Evolutionary conservation across 148 eudicot genomes (phyloP).

Genomic region (Rhododendron williamsianum): DNA sequence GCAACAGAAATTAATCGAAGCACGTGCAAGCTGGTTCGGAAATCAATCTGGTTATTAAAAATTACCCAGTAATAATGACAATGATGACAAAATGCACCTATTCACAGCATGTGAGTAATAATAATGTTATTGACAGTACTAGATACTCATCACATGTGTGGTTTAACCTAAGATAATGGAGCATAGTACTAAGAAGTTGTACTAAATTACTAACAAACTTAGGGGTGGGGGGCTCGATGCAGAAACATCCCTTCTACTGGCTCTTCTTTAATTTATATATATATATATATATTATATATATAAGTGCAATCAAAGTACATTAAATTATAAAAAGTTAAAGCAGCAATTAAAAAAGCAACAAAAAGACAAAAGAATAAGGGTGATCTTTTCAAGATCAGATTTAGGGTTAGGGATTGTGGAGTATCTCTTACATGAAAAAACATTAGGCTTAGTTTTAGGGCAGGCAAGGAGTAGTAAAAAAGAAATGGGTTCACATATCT

Average conservation of each 20-base stretch:
- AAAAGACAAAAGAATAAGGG: background rate
- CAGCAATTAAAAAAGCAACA: background rate
- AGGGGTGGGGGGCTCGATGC: conserved; percentile 2
- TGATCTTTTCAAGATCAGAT: background rate
- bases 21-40: rapidly evolving
- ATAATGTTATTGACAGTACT: background rate
- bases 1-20: too few relatives aligned
- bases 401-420: background rate
- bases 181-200: background rate
- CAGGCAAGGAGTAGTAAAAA: background rate
- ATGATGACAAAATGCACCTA: background rate
- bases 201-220: background rate
- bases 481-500: background rate
- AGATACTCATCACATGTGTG: background rate
- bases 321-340: background rate
- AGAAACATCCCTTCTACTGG: background rate
- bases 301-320: background rate
- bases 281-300: too few relatives aligned
- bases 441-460: background rate
- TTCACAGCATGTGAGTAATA: background rate
- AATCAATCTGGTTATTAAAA: too few relatives aligned
- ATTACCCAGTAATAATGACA: too few relatives aligned
- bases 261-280: background rate
- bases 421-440: background rate
- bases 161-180: background rate